A percentile compares a stretch with the other conserved stretches of the same genome.
Conservation (phyloP, 192 early-diverging fungal genomes). For the Pilobolus umbonatus region DNA sequence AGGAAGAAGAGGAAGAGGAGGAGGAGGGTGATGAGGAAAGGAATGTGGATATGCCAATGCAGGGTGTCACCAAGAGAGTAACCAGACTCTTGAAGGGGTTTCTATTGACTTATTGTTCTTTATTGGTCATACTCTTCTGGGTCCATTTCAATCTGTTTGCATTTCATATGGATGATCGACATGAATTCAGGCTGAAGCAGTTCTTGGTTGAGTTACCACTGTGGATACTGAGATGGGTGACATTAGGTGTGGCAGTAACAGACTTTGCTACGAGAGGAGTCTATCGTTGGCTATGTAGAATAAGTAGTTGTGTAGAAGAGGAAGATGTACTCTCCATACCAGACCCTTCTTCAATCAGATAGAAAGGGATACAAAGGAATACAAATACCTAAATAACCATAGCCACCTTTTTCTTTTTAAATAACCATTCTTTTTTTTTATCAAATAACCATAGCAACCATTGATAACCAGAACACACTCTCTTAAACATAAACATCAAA, state of each 20-base stretch:
- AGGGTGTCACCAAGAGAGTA: slow-evolving; percentile 11
- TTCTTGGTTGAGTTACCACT: slow-evolving; percentile 51
- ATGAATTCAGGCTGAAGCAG: slow-evolving; percentile 31
- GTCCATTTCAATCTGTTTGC: slow-evolving; percentile 54
- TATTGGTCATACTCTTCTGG: slow-evolving; percentile 47
- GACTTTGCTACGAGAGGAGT: slow-evolving; percentile 33
- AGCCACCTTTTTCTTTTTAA: not conserved
- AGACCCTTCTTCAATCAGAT: too few species aligned
- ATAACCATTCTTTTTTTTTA: not conserved
- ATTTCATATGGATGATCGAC: slow-evolving; percentile 31
- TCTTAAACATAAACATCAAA: too few species aligned
- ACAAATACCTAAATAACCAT: not conserved
- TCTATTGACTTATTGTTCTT: slow-evolving; percentile 37
- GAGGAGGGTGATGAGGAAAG: not conserved
- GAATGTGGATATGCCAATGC: not conserved
- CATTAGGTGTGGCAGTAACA: slow-evolving; percentile 48
- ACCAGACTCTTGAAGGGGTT: slow-evolving; percentile 31
- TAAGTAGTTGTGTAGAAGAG: slow-evolving; percentile 20
- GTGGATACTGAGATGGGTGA: slow-evolving; percentile 53
- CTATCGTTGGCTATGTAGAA: slow-evolving; percentile 23
- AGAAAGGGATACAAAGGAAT: not conserved
- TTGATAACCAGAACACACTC: too few species aligned
- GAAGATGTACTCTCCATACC: slow-evolving; percentile 29
- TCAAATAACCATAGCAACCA: not conserved
- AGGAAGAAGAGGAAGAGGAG: not conserved